These are phyloP conservation scores for Penicillium arizonense DNA, from an alignment of 495 filamentous ascomycete genomes.

Conservation along the genomic window DNA sequence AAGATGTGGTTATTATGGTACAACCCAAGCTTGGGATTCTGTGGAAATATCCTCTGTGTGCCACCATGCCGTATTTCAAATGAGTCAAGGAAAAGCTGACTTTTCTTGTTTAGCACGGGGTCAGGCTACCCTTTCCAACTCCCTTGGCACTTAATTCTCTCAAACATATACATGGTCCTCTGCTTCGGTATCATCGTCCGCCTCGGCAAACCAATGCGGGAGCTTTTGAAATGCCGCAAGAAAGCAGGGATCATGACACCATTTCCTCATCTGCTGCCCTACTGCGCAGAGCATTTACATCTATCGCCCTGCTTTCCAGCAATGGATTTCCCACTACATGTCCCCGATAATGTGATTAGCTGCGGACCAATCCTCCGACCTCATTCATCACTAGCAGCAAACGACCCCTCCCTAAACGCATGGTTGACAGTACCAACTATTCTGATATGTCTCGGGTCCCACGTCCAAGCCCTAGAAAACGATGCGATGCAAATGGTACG, in stretches of 20 bases:
- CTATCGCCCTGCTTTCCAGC: slow-evolving; percentile 38
- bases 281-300: slow-evolving; percentile 34
- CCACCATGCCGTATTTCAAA: neutral
- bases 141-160: slow-evolving; percentile 36
- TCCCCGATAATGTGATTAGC: slow-evolving; percentile 43
- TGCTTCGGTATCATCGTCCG: slow-evolving; percentile 9
- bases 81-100: slow-evolving; percentile 6
- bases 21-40: slow-evolving; percentile 34
- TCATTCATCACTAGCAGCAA: slow-evolving; percentile 28
- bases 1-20: slow-evolving; percentile 38
- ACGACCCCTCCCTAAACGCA: slow-evolving; percentile 38
- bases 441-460: slow-evolving; percentile 50
- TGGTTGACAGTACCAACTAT: slow-evolving; percentile 51
- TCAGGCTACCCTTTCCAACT: slow-evolving; percentile 49
- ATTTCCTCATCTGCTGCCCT: slow-evolving; percentile 33
- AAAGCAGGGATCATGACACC: slow-evolving; percentile 23
- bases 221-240: slow-evolving; percentile 21
- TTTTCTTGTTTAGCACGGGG: slow-evolving; percentile 25
- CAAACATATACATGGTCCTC: slow-evolving; percentile 34
- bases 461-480: slow-evolving; percentile 32
- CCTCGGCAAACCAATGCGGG: slow-evolving; percentile 19
- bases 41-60: slow-evolving; percentile 49
- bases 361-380: slow-evolving; percentile 47
- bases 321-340: slow-evolving; percentile 41
- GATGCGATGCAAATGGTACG: slow-evolving; percentile 38